These are phyloP conservation scores for Spizellomyces punctatus DNA, from an alignment of 192 early-diverging fungal species.

Conservation along the genomic window DNA sequence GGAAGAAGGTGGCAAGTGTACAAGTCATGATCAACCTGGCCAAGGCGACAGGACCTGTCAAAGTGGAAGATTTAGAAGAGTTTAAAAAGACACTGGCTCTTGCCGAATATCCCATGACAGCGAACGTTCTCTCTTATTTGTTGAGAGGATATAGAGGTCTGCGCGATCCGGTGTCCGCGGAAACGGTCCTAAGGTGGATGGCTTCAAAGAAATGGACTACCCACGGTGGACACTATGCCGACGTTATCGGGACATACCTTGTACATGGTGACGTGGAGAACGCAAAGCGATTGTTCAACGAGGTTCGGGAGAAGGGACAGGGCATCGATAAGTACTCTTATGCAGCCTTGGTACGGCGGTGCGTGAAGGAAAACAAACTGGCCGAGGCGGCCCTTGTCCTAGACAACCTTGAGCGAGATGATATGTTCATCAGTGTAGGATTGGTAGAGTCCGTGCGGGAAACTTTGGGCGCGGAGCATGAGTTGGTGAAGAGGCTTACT, in stretches of 20 bases:
- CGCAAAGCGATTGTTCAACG: background rate
- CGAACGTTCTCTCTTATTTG: too few relatives aligned
- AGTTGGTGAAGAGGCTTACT: background rate
- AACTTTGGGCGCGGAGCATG: conserved; percentile 1
- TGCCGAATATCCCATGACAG: too few relatives aligned
- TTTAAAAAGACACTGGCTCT: too few relatives aligned
- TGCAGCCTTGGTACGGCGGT: background rate
- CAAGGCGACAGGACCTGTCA: background rate
- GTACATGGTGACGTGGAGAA: background rate
- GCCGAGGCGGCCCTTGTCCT: background rate
- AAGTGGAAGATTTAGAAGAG: too few relatives aligned
- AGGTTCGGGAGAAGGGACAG: conserved; percentile 3
- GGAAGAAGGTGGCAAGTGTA: background rate
- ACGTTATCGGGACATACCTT: background rate
- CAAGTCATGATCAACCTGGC: background rate
- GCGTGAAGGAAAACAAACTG: background rate
- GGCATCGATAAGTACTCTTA: background rate
- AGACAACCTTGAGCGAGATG: background rate
- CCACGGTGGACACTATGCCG: background rate
- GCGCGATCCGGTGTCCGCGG: background rate
- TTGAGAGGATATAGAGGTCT: background rate
- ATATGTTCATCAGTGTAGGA: background rate
- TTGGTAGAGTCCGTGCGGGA: background rate
- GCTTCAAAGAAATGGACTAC: background rate
- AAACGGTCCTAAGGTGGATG: background rate